These are phyloP conservation scores for Echria macrotheca DNA, from an alignment of 495 filamentous ascomycete genomes.

Conservation along the genomic window DNA sequence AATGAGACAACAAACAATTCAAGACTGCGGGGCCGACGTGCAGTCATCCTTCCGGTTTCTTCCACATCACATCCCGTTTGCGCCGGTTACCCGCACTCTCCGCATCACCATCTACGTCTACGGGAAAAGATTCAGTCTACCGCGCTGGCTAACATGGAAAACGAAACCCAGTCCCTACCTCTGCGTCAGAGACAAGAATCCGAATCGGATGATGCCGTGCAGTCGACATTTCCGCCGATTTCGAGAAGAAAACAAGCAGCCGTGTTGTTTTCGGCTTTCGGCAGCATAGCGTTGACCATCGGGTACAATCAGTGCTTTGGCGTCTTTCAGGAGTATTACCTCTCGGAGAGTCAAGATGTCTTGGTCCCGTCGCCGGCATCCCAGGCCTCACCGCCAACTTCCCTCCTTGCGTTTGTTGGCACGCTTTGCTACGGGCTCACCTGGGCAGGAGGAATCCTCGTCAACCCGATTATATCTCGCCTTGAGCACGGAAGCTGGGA, in stretches of 20 bases:
- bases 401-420: conserved; percentile 45
- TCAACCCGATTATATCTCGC: conserved; percentile 44
- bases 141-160: too few relatives aligned
- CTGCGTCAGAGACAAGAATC: too few relatives aligned
- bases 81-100: too few relatives aligned
- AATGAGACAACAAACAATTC: too few relatives aligned
- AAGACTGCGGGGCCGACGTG: too few relatives aligned
- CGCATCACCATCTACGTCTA: too few relatives aligned
- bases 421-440: conserved; percentile 45
- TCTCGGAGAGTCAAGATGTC: conserved; percentile 35
- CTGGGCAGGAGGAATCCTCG: conserved; percentile 44
- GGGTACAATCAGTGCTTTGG: conserved; percentile 47
- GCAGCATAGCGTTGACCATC: conserved; percentile 42
- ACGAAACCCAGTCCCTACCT: too few relatives aligned
- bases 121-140: too few relatives aligned
- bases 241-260: conserved; percentile 39
- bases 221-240: conserved; percentile 13
- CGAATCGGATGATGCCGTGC: too few relatives aligned
- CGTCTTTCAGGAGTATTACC: conserved; percentile 46
- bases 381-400: conserved; percentile 28
- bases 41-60: too few relatives aligned
- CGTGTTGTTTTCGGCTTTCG: conserved; percentile 39
- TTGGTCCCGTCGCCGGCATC: conserved; percentile 27
- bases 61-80: too few relatives aligned
- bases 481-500: conserved; percentile 28